A percentile compares a stretch with the other conserved stretches of the same genome.
These are phyloP conservation scores for Plasmopara muralis DNA, from an alignment of 352 stramenopile genomes.

Conservation along the genomic window DNA sequence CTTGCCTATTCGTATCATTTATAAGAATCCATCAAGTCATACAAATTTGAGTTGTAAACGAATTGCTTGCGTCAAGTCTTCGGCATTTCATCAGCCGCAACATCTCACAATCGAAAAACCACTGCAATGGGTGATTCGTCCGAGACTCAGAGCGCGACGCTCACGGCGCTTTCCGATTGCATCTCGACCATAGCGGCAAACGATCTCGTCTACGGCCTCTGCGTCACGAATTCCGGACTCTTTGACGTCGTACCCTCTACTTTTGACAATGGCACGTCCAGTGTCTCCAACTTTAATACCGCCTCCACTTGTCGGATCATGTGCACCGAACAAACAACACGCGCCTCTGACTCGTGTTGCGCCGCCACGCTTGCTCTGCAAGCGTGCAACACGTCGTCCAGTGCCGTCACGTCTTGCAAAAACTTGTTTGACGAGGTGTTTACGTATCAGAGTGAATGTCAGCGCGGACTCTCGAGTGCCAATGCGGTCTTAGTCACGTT, in stretches of 20 bases:
- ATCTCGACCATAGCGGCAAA: slow-evolving; percentile 27
- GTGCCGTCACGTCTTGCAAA: slow-evolving; percentile 26
- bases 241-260: slow-evolving; percentile 26
- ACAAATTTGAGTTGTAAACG: too few species aligned
- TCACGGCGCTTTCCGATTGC: slow-evolving; percentile 29
- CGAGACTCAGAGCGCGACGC: slow-evolving; percentile 19
- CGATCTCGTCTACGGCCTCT: slow-evolving; percentile 43
- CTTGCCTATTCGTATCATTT: too few species aligned
- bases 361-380: slow-evolving; percentile 13
- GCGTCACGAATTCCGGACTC: slow-evolving; percentile 57
- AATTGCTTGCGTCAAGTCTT: too few species aligned
- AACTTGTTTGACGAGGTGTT: slow-evolving; percentile 36
- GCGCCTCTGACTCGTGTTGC: slow-evolving; percentile 34
- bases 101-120: slow-evolving; percentile 7
- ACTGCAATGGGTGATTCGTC: slow-evolving; percentile 22
- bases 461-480: slow-evolving; percentile 23
- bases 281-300: not conserved
- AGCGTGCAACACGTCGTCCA: slow-evolving; percentile 27
- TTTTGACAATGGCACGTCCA: slow-evolving; percentile 3
- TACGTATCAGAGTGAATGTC: slow-evolving; percentile 39
- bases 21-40: too few species aligned
- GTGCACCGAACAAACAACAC: slow-evolving; percentile 25
- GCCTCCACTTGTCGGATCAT: slow-evolving; percentile 22
- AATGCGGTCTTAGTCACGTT: slow-evolving; percentile 28
- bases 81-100: not conserved